Base-by-base conservation (phyloP, 768 basidiomycete genomes). In the Podaxis pistillaris region DNA sequence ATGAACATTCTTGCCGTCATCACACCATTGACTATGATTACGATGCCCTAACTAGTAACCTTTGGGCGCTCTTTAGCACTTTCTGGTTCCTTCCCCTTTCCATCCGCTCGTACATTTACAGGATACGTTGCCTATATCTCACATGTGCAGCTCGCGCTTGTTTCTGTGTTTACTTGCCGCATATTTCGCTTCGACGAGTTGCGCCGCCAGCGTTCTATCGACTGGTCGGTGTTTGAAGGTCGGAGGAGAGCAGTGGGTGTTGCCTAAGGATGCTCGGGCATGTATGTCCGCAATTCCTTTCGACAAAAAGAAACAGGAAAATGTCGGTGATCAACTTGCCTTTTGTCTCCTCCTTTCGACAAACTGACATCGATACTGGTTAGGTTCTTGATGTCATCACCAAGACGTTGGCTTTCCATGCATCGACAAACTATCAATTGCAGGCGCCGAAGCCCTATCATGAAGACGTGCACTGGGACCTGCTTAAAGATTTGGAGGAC, bases 391-490 rank as follows among this genome's bases (percentile, higher is more conserved):
- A 87, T 63, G 83, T 84, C 8, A 74, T 86, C 49, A 86, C 78
- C 66, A 85, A 83, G 68, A 83, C 83, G 0, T 69, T 86, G 8
- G 79, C 82, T 13, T 86, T 88, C 68, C 86, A 87, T 67, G 83
- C 85, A 0, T 86, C 86, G 2, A 79, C 82, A 26, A 86, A 86
- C 73, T 87, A 86, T 62, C 80, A 86, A 70, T 76, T 83, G 47
- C 73, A 75, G 56, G 85, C 86, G 1, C 84, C 85, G 0, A 68
- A 71, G 22, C 86, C 86, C 4, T 87, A 84, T 67, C 69, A 76
- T 9, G 64, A 73, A 2, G 83, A 85, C 60, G 84, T 87, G 6
- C 84, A 86, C 60, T 84, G 85, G 66, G 81, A 88, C 66, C 67
- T 87, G 11, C 70, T 77, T 17, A 76, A 71, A 12, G 84, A 85